Evolutionary conservation across 495 filamentous ascomycete species (phyloP), one percentile per base, ranked within the genome.

Genomic region (Hyaloscypha bicolor): DNA sequence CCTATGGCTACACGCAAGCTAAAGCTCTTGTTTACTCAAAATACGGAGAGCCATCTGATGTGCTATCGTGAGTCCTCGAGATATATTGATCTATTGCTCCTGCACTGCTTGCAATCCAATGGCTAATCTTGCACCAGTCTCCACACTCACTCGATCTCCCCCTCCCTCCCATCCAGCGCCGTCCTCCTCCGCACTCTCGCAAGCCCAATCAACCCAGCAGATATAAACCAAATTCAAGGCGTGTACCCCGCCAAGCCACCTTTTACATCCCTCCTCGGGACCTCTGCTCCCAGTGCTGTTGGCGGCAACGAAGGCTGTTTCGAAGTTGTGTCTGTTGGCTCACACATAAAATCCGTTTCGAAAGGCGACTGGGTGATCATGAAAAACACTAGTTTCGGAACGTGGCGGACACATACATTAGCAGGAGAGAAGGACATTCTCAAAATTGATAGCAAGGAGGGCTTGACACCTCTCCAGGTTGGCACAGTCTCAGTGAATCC

Each of bases 1-100:
- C 85, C 32, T 98, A 97, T 76, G 96, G 96, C 68, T 98, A 98
- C 80, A 94, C 91, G n/a, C 95, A 98, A 79, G 89, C 96, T 64
- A 96, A 97, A 82, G 86, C 93, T 0, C 87, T 99, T 59, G 86
- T 93, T 6, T 97, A 96, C 76, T 86, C 87, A 56, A 83, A 89
- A 72, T 90, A 94, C 75, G 95, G 96, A 76, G 91, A 94, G 71
- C 95, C 95, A 0, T 82, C 85, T 62, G 89, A 93, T 77, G 93
- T 94, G 5, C 81, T 99, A 39, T 83, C 80, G 90, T 91, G 77
- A 69, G 81, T 60, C 52, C 25, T 60, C 42, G 16, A 1, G 16
- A 16, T 48, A 51, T 22, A 59, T 14, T 62, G 37, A n/a, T 16
- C 16, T 42, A 48, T 19, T 45, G 8, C 42, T 48, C 11, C 42